Evolutionary conservation across 306 rosid species (phyloP).

Genomic region (Lagenaria siceraria): DNA sequence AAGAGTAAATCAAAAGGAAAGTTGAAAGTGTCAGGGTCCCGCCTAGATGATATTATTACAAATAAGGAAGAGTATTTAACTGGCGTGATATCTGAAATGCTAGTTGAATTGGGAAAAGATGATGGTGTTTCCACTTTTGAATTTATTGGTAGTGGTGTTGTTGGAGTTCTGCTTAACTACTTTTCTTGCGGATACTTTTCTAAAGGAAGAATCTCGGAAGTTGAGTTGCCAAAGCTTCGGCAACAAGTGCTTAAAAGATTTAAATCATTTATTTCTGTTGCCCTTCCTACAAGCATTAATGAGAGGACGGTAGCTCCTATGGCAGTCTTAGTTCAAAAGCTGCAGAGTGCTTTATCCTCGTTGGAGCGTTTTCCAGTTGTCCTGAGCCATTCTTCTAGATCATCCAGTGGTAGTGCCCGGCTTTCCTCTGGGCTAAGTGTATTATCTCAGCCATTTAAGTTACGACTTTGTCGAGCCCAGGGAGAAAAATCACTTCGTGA

Average conservation of each 20-base stretch:
- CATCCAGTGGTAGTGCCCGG: slow-evolving; percentile 81
- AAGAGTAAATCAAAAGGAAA: slow-evolving; percentile 68
- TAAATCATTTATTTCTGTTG: slow-evolving; percentile 71
- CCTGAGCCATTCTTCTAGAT: slow-evolving; percentile 89
- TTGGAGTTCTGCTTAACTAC: slow-evolving; percentile 73
- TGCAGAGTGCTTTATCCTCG: slow-evolving; percentile 94
- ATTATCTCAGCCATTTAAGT: slow-evolving; percentile 81
- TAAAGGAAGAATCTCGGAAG: slow-evolving; percentile 60
- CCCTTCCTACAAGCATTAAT: slow-evolving; percentile 46
- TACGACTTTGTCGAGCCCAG: slow-evolving; percentile 90
- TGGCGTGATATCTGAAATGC: slow-evolving; percentile 75
- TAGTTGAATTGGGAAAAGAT: slow-evolving; percentile 84
- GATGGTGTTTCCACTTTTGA: slow-evolving; percentile 98
- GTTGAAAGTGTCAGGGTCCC: slow-evolving; percentile 58
- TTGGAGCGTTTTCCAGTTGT: slow-evolving; percentile 95
- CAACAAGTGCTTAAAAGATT: slow-evolving; percentile 74
- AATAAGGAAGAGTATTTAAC: slow-evolving; percentile 55
- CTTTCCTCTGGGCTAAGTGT: slow-evolving; percentile 93
- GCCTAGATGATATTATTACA: slow-evolving; percentile 30
- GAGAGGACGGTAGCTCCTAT: slow-evolving; percentile 40
- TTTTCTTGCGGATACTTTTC: slow-evolving; percentile 87
- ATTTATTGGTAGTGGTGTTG: slow-evolving; percentile 94
- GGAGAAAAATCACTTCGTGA: slow-evolving; percentile 87
- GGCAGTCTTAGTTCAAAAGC: slow-evolving; percentile 86
- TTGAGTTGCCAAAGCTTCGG: slow-evolving; percentile 68